Conservation (phyloP, 805 yeast genomes). For the Saccharomycopsis amapae region DNA sequence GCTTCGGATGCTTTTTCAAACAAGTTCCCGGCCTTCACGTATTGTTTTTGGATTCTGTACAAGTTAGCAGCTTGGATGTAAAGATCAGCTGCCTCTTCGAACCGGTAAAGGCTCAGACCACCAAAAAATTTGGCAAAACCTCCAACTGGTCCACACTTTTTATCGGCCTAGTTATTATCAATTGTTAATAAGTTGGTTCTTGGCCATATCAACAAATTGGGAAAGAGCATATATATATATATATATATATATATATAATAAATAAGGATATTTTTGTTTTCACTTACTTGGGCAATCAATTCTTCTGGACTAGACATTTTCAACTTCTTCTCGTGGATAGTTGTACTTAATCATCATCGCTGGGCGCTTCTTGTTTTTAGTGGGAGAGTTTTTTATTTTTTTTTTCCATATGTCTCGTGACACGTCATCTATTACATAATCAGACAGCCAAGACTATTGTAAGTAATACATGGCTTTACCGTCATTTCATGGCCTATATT, state of each 20-base stretch:
- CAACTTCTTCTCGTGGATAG: no score
- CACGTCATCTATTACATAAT: no score
- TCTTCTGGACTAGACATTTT: neutral
- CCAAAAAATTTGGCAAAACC: conserved; percentile 70
- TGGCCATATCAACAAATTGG: neutral
- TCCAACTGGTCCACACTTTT: conserved; percentile 57
- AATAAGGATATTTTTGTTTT: no score
- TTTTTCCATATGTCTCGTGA: no score
- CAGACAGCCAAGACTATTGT: no score
- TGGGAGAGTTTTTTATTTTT: no score
- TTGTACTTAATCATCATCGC: no score
- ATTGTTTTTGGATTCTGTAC: conserved; percentile 70
- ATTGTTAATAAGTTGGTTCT: neutral
- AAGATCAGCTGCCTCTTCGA: conserved; percentile 89
- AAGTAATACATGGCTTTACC: no score
- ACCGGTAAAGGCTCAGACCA: conserved; percentile 51
- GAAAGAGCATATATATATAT: no score
- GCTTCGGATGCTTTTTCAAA: conserved; percentile 81
- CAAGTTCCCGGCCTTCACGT: conserved; percentile 67
- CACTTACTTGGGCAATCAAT: neutral
- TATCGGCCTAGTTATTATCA: conserved; percentile 49
- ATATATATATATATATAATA: no score
- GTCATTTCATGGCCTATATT: no score
- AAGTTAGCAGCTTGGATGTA: conserved; percentile 91
- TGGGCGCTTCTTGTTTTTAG: no score